Percentiles rank a stretch among this genome's conserved stretches.
These are phyloP conservation scores for Trichosporon sp. DNA, from an alignment of 1,284 basidiomycete species.

Conservation along the genomic window DNA sequence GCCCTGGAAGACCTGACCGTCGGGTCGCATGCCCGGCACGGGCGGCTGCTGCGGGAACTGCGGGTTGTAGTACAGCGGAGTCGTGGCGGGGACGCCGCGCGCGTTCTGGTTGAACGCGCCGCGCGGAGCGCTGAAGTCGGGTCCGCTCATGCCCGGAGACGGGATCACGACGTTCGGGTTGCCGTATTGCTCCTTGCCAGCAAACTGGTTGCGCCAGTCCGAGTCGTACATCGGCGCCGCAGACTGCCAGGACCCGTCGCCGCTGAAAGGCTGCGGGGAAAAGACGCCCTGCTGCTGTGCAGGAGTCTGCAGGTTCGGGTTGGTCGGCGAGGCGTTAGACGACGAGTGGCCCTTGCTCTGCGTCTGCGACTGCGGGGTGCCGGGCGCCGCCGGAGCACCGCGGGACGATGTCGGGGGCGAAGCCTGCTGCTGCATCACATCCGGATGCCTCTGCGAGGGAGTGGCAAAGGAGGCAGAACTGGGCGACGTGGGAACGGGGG, in stretches of 20 bases:
- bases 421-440: constrained; percentile 5
- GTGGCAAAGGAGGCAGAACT: constrained; percentile 21
- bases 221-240: background rate
- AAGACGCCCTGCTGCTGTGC: constrained; percentile 25
- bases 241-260: background rate
- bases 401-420: constrained; percentile 18
- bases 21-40: background rate
- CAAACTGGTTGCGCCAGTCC: constrained; percentile 14
- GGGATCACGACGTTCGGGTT: constrained; percentile 16
- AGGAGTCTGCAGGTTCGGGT: constrained; percentile 32
- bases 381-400: constrained; percentile 16
- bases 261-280: constrained; percentile 8
- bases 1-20: constrained; percentile 14
- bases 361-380: constrained; percentile 23
- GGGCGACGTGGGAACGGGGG: constrained; percentile 16
- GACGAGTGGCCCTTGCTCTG: constrained; percentile 23
- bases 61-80: constrained; percentile 15
- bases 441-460: constrained; percentile 16
- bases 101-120: constrained; percentile 14
- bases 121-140: background rate
- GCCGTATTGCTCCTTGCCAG: constrained; percentile 16
- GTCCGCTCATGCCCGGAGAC: background rate
- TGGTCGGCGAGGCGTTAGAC: constrained; percentile 24
- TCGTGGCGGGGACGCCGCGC: background rate
- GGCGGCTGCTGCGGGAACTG: constrained; percentile 15